Evolutionary conservation across 345 rosid genomes (phyloP).

Genomic region (Melastoma malabathricum): DNA sequence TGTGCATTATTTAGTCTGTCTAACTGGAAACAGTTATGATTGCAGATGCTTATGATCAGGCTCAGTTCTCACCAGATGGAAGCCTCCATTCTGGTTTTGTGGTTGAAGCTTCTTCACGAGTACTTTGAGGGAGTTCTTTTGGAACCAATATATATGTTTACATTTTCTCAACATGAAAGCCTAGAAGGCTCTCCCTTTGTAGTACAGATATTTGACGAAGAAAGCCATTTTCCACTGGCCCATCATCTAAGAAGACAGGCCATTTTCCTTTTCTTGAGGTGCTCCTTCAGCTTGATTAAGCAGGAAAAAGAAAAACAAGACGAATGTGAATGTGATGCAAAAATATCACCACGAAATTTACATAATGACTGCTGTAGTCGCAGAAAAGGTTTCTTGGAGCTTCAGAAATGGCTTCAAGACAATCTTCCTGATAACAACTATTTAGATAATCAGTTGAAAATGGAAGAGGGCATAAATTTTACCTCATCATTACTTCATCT

Average conservation of each 20-base stretch:
- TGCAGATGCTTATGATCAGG: conserved; percentile 74
- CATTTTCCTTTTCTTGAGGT: conserved; percentile 54
- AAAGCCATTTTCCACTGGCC: conserved; percentile 14
- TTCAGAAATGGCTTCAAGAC: conserved; percentile 46
- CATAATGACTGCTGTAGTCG: conserved; percentile 18
- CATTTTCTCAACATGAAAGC: conserved; percentile 22
- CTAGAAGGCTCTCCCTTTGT: conserved; percentile 77
- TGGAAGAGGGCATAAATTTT: conserved; percentile 30
- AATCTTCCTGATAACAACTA: conserved; percentile 23
- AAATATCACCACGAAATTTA: conserved; percentile 11
- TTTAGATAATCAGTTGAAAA: conserved; percentile 19
- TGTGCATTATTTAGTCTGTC: not conserved
- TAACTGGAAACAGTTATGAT: conserved; percentile 6
- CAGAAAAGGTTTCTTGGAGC: conserved; percentile 37
- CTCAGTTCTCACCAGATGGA: conserved; percentile 40
- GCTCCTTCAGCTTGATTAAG: conserved; percentile 45
- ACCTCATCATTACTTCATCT: conserved; percentile 53
- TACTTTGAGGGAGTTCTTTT: conserved; percentile 44
- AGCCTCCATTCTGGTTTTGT: conserved; percentile 26
- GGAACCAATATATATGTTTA: conserved; percentile 17
- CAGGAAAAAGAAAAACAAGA: conserved; percentile 18
- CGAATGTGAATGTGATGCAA: conserved; percentile 18
- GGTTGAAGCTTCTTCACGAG: conserved; percentile 61
- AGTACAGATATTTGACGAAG: conserved; percentile 24
- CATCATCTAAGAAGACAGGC: conserved; percentile 54